Conservation (phyloP, 139 green algal species). For the Nannochloris sp. region DNA sequence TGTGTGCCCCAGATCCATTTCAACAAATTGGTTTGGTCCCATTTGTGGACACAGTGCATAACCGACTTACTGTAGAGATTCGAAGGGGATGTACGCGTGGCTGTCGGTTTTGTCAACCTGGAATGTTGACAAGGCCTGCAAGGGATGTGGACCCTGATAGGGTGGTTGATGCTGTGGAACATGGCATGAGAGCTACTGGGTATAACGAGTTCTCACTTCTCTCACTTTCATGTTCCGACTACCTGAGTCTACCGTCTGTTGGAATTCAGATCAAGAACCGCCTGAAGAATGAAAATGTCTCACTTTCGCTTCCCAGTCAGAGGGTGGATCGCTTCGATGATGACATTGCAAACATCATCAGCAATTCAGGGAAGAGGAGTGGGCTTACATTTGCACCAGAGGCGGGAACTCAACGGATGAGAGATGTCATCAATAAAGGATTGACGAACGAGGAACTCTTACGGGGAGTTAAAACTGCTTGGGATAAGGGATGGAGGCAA, state of each 20-base stretch:
- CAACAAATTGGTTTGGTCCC: slow-evolving; percentile 63
- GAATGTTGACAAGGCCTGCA: slow-evolving; percentile 64
- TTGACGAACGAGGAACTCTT: slow-evolving; percentile 69
- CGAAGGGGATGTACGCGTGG: slow-evolving; percentile 66
- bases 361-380: slow-evolving; percentile 26
- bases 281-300: slow-evolving; percentile 55
- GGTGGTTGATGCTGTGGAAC: slow-evolving; percentile 59
- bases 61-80: slow-evolving; percentile 65
- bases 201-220: slow-evolving; percentile 69
- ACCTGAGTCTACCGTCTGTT: slow-evolving; percentile 48
- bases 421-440: slow-evolving; percentile 67
- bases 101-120: slow-evolving; percentile 71
- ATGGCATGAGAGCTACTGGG: slow-evolving; percentile 49
- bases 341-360: slow-evolving; percentile 62
- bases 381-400: slow-evolving; percentile 67
- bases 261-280: slow-evolving; percentile 63
- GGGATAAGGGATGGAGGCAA: slow-evolving; percentile 57
- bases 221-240: slow-evolving; percentile 63
- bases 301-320: slow-evolving; percentile 56
- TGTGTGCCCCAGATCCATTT: slow-evolving; percentile 55
- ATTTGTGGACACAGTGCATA: slow-evolving; percentile 60
- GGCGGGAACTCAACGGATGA: slow-evolving; percentile 58
- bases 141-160: slow-evolving; percentile 53
- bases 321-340: slow-evolving; percentile 67
- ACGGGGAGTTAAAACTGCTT: slow-evolving; percentile 57